Base-by-base conservation (phyloP, 2,329 filamentous ascomycete species). In the Ophiostoma novo-ulmi region DNA sequence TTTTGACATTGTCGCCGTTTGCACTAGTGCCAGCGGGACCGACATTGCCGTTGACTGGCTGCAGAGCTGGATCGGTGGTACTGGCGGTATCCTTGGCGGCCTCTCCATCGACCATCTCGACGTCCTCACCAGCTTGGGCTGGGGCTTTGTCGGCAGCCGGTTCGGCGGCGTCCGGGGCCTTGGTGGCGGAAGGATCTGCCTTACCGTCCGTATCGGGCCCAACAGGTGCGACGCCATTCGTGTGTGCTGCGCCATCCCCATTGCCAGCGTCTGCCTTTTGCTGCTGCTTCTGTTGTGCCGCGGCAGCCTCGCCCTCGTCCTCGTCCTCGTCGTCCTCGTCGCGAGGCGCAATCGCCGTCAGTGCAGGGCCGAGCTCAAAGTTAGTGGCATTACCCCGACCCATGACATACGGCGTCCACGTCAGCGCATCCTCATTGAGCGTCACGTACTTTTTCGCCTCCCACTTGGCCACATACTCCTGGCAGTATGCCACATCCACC, bases 351-450 rank as follows among this genome's bases (percentile, higher is more conserved):
- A 98, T 92, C 1, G 94, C 91, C 74, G 92, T 94, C 70, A 98
- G 82, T 7, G 90, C 86, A 6, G 92, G 92, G 6, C 89, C 91
- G 68, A 93, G 87, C 77, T 97, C 93, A 75, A 95, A 94, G 76
- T 92, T 91, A 4, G 90, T 90, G 48, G 91, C 88, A 75, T 91
- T 94, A 78, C 87, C 90, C 73, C 93, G 88, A 36, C 95, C 94
- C 93, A 97, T 98, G 61, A 98, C 89, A 78, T 97, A 99, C 0
- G 95, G 95, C 17, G 94, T 97, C 95, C 95, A 99, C 13, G 94
- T 90, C 36, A 99, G 84, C 22, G 89, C 89, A 64, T 90, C 88
- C 0, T 91, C 88, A 74, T 95, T 91, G 48, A 99, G 86, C 75
- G 89, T 91, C 31, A 97, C 91, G 75, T 97, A 96, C 11, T 90